Evolutionary conservation across 2,329 filamentous ascomycete species (phyloP).

Genomic region (Fusarium albosuccineum): DNA sequence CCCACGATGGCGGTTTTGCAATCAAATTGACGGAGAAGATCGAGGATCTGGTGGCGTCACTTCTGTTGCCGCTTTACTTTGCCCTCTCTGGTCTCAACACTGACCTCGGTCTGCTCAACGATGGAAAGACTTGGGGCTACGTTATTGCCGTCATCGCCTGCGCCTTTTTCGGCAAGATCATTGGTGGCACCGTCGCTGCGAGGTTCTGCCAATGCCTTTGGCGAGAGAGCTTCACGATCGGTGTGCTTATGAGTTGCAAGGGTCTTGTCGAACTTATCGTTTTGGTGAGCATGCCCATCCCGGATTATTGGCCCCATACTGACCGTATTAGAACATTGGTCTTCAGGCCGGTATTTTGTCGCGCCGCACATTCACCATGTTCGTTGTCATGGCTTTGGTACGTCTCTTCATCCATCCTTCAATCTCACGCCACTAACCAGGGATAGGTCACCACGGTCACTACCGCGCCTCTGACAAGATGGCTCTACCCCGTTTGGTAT

Average conservation of each 20-base stretch:
- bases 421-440: constrained; percentile 4
- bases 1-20: constrained; percentile 89
- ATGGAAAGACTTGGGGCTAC: constrained; percentile 89
- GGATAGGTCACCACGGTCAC: constrained; percentile 78
- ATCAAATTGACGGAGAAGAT: constrained; percentile 95
- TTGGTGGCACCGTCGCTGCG: constrained; percentile 84
- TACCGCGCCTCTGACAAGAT: constrained; percentile 81
- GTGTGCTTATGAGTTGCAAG: constrained; percentile 95
- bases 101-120: constrained; percentile 85
- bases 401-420: neutral
- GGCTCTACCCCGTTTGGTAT: constrained; percentile 78
- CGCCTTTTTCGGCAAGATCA: constrained; percentile 87
- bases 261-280: constrained; percentile 95
- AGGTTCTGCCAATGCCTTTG: constrained; percentile 79
- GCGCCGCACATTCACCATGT: constrained; percentile 87
- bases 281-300: constrained; percentile 67
- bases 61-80: constrained; percentile 94
- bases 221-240: constrained; percentile 91
- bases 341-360: constrained; percentile 86
- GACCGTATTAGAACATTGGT: constrained; percentile 71
- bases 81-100: constrained; percentile 91
- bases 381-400: constrained; percentile 89
- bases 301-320: neutral
- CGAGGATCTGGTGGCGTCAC: constrained; percentile 86
- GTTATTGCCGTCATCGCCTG: constrained; percentile 85